Evolutionary conservation across 768 basidiomycete genomes (phyloP), one percentile per base, ranked within the genome.

Genomic region (Macrolepiota albuminosa): DNA sequence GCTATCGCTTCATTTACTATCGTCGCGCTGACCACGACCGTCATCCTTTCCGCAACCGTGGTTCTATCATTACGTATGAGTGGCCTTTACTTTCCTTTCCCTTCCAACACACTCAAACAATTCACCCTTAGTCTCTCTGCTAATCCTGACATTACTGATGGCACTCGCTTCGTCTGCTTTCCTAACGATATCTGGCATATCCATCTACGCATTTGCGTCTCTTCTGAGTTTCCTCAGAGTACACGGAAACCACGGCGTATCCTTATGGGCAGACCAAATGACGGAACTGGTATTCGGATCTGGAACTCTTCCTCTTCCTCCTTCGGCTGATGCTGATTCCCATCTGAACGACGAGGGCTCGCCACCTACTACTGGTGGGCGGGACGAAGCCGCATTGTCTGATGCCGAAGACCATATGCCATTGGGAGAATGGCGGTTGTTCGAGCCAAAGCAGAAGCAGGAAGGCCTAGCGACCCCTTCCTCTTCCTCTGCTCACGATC

Each of bases 221-320:
- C 71, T 80, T 43, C 65, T 73, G 8, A 63, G 68, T 52, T 70
- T 75, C 21, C 63, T 78, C 37, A 69, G 72, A n/a, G 57, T 67
- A 29, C 66, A 72, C 37, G 78, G 78, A 1, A 55, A 63, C 31
- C 51, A 57, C n/a, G 72, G 72, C 18, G 45, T 72, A 29, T 64
- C 66, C 21, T 45, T 56, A 36, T 74, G 72, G 72, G 63, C 64
- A 4, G 60, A 58, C 54, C 68, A 69, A 48, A 67, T 66, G 58
- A 65, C 65, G 29, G 59, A 62, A 2, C 42, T 58, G 8, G 7
- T 62, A 26, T 55, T 67, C 47, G 57, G 57, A 14, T 16, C 31
- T 40, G 57, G 57, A 14, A n/a, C 31, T 40, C 24, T 26, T 2
- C 48, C 61, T 31, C 6, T 31, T 10, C 47, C 21, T 1, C 18